Evolutionary conservation across 164 flowering plant species (phyloP).

Genomic region (Chimonanthus praecox): DNA sequence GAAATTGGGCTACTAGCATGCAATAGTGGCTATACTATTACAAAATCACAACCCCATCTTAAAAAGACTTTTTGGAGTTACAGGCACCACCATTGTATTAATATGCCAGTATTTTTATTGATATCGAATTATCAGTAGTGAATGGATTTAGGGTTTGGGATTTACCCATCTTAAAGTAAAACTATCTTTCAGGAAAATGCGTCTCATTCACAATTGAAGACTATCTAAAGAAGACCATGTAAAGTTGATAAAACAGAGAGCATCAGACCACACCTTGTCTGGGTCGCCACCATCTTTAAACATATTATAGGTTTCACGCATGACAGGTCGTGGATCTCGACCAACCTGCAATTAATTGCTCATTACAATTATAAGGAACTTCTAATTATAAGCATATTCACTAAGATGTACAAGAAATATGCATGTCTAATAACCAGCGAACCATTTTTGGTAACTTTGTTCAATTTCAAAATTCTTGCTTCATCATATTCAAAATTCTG

Average conservation of each 20-base stretch:
- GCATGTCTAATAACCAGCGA: not conserved
- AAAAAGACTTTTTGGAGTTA: too few species aligned
- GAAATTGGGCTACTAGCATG: too few species aligned
- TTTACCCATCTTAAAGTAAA: not conserved
- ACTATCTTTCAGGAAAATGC: constrained; percentile 4
- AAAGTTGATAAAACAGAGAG: not conserved
- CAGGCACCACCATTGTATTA: too few species aligned
- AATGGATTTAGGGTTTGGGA: not conserved
- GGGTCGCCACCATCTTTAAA: constrained; percentile 90
- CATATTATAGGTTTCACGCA: constrained; percentile 75
- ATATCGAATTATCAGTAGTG: not conserved
- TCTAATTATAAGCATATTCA: not conserved
- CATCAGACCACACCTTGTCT: constrained; percentile 46
- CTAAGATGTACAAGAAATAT: not conserved
- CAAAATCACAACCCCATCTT: too few species aligned
- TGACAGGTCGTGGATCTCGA: constrained; percentile 72
- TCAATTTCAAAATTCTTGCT: not conserved
- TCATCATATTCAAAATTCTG: not conserved
- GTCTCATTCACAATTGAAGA: not conserved
- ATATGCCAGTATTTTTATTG: too few species aligned
- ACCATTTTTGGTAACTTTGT: not conserved
- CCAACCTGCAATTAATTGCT: constrained; percentile 55
- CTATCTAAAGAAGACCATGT: not conserved
- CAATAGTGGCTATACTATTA: too few species aligned
- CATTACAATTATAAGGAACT: too few species aligned